These are phyloP conservation scores for Colletotrichum ledebouriae DNA, from an alignment of 2,329 filamentous ascomycete genomes.

Conservation along the genomic window DNA sequence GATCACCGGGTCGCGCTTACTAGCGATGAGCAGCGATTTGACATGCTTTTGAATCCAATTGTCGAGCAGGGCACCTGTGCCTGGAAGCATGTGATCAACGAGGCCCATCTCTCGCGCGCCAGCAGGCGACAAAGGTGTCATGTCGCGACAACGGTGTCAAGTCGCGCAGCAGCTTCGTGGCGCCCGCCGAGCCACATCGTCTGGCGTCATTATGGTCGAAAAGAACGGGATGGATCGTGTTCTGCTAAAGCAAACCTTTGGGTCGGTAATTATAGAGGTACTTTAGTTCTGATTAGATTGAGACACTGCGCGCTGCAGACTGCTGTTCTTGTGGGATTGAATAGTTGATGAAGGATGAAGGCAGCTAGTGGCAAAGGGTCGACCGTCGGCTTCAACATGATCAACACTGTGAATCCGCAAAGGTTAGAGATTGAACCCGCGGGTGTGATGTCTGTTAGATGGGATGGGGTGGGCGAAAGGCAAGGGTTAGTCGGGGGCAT, in stretches of 20 bases:
- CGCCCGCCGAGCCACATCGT: conserved; percentile 52
- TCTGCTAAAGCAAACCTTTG: not conserved
- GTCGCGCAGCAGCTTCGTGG: conserved; percentile 49
- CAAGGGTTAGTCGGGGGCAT: not conserved
- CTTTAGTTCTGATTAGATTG: conserved; percentile 1
- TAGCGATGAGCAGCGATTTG: conserved; percentile 46
- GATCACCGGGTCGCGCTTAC: conserved; percentile 33
- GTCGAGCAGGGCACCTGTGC: conserved; percentile 50
- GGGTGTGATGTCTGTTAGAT: not conserved
- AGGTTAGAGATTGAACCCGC: not conserved
- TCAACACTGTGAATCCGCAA: not conserved
- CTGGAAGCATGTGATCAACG: conserved; percentile 55
- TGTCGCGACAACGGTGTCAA: conserved; percentile 50
- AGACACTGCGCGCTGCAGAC: not conserved
- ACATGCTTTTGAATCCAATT: conserved; percentile 53
- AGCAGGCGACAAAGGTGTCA: conserved; percentile 48
- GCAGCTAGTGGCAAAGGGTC: not conserved
- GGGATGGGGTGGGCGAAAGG: not conserved
- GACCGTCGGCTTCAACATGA: not conserved
- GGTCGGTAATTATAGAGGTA: not conserved
- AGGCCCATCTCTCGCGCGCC: conserved; percentile 54
- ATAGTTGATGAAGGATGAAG: not conserved
- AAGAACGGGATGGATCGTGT: too few species aligned
- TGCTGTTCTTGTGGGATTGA: not conserved
- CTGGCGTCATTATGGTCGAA: conserved; percentile 45